Evolutionary conservation across 2,329 filamentous ascomycete species (phyloP).

Genomic region (Ophiostoma australiae): DNA sequence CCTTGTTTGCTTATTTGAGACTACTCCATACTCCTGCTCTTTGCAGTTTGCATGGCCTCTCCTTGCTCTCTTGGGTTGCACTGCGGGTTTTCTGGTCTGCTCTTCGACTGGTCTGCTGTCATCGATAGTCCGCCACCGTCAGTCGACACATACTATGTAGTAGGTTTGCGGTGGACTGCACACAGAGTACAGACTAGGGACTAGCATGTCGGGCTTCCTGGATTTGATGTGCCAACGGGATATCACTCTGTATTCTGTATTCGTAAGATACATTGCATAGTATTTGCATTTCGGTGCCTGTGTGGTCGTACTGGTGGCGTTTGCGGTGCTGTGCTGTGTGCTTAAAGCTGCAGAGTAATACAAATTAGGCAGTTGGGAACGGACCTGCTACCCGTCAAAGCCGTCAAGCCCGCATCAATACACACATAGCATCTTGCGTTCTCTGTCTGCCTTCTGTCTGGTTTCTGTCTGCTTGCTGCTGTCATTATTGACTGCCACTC

Average conservation of each 20-base stretch:
- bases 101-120: background rate
- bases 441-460: no score
- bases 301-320: background rate
- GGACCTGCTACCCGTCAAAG: constrained; percentile 1
- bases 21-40: background rate
- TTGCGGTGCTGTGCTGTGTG: background rate
- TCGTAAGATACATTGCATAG: no score
- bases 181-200: no score
- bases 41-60: background rate
- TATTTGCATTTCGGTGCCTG: background rate
- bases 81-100: background rate
- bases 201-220: background rate
- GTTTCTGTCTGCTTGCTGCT: background rate
- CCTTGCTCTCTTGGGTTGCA: constrained; percentile 3
- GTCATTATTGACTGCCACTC: no score
- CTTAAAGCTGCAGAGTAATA: background rate
- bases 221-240: background rate
- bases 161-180: no score
- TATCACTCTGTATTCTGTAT: background rate
- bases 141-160: background rate
- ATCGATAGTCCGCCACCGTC: background rate
- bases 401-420: background rate
- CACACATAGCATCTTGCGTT: no score
- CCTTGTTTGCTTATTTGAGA: background rate
- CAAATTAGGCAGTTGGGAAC: constrained; percentile 6